phyloP scores from a whole-genome alignment of 192 early-diverging fungal species.

The Haplosporangium gracile region DNA sequence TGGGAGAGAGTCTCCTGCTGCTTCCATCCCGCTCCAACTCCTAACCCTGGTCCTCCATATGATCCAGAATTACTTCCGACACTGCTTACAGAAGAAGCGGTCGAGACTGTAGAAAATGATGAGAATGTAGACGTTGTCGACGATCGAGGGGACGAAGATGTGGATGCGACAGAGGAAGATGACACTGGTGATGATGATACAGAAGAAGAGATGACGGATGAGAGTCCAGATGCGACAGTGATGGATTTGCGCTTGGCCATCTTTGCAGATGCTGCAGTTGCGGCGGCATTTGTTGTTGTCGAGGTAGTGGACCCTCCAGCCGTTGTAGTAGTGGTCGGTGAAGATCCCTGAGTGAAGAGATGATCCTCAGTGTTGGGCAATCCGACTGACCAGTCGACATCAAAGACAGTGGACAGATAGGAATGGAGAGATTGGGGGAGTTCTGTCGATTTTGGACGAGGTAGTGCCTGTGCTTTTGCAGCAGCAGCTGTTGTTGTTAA shows the following conservation, averaged over 20 bases:
- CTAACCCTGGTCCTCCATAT: background rate
- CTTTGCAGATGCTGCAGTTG: slow-evolving; percentile 5
- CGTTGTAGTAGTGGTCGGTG: background rate
- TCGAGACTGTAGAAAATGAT: slow-evolving; percentile 8
- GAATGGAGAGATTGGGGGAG: slow-evolving; percentile 42
- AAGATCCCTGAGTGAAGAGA: slow-evolving; percentile 29
- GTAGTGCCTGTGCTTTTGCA: background rate
- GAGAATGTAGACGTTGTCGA: slow-evolving; percentile 22
- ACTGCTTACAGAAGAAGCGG: slow-evolving; percentile 21
- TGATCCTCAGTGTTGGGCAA: slow-evolving; percentile 39
- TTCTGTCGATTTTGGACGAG: slow-evolving; percentile 43
- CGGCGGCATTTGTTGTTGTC: background rate
- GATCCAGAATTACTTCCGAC: background rate
- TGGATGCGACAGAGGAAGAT: background rate
- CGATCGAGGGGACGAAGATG: slow-evolving; percentile 17
- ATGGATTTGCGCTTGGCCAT: slow-evolving; percentile 41
- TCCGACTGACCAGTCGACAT: slow-evolving; percentile 49
- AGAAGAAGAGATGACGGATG: background rate
- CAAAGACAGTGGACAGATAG: slow-evolving; percentile 47
- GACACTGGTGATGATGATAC: background rate
- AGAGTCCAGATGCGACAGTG: slow-evolving; percentile 20
- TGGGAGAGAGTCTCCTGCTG: background rate
- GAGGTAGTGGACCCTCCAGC: background rate
- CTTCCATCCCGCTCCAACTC: background rate
- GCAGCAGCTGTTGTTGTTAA: background rate